phyloP scores from a whole-genome alignment of 257 asterid genomes.

The Solanum gandarillasii region DNA sequence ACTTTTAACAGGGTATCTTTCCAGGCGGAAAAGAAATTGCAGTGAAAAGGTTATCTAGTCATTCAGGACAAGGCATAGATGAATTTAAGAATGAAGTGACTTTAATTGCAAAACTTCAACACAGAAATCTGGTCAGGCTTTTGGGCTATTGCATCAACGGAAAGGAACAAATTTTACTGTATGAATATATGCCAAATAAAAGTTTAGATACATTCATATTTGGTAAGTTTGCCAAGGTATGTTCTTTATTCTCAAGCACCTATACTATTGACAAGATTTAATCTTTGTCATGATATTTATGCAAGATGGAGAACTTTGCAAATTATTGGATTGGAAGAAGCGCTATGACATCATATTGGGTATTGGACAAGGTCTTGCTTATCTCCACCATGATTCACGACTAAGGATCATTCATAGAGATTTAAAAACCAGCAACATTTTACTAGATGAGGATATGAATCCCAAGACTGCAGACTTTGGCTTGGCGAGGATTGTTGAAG shows the following conservation, averaged over 20 bases:
- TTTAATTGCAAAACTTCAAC: not conserved
- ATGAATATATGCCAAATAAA: not conserved
- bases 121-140: not conserved
- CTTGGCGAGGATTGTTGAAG: not conserved
- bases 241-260: not conserved
- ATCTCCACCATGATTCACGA: slow-evolving; percentile 3
- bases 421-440: not conserved
- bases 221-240: not conserved
- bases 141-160: slow-evolving; percentile 7
- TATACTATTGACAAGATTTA: too few species aligned
- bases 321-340: not conserved
- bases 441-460: too few species aligned
- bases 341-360: not conserved
- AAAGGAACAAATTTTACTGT: slow-evolving; percentile 5
- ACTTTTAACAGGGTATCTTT: slow-evolving; percentile 5
- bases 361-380: not conserved
- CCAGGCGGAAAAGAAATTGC: slow-evolving; percentile 12
- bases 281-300: not conserved
- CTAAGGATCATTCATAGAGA: not conserved
- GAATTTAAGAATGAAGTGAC: slow-evolving; percentile 13
- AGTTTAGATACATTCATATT: slow-evolving; percentile 5
- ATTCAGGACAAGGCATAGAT: slow-evolving; percentile 15
- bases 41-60: slow-evolving; percentile 15
- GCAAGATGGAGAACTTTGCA: not conserved
- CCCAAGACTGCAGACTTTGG: too few species aligned